Base-by-base conservation (phyloP, 352 stramenopile genomes). In the Phytophthora ramorum region DNA sequence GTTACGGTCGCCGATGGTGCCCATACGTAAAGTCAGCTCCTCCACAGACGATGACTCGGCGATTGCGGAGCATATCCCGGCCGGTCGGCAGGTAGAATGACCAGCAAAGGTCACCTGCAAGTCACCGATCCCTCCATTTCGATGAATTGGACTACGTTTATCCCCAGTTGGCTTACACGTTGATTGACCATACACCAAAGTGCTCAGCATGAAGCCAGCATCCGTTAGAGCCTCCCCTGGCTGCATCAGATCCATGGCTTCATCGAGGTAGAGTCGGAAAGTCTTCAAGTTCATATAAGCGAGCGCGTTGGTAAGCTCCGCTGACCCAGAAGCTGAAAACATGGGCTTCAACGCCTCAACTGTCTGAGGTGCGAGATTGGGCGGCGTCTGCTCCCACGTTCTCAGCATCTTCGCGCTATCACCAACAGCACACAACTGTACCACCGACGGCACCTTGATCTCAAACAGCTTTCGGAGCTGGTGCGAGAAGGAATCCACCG, bases 381-480 rank as follows among this genome's bases (percentile, higher is more conserved):
- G 22, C n/a, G 38, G 19, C 30, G 30, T 30, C 8, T 48, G 1
- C 12, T 53, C 48, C 49, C 49, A 66, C 30, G 9, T 32, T 16
- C 48, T 64, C 22, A 64, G 7, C 45, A 66, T 14, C 8, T 47
- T 50, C 1, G 17, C 20, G 5, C 14, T 19, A 32, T 60, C 40
- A 10, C 13, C 22, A 22, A 54, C 58, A 46, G 58, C 49, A n/a
- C 58, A 66, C 1, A 66, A 51, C 37, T 66, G 58, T n/a, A 60
- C 48, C 22, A 59, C 49, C n/a, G 17, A n/a, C 0, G 58, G 58
- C 3, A 48, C 58, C 17, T 59, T 9, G 6, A 17, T 43, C 22
- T 40, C 24, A 3, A 66, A 38, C 9, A 66, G 2, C 0, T 19
- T 4, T 7, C 26, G 20, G 16, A 66, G 10, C 26, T 53, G 8